These are phyloP conservation scores for Pyrrhoderma noxium DNA, from an alignment of 1,284 basidiomycete genomes.

Conservation along the genomic window DNA sequence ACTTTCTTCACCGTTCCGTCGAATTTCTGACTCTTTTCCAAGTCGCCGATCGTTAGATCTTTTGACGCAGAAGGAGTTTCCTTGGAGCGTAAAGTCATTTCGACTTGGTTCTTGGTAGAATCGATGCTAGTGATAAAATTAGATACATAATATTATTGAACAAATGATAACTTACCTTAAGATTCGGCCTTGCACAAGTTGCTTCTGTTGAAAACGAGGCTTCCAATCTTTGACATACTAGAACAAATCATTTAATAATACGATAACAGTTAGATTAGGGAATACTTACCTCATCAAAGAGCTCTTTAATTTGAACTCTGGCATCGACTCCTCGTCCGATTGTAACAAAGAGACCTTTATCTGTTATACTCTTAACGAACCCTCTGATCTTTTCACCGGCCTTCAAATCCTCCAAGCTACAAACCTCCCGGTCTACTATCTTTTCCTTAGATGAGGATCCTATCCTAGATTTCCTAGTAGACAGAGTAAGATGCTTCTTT, in stretches of 20 bases:
- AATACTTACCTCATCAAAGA: constrained; percentile 75
- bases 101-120: constrained; percentile 64
- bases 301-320: constrained; percentile 89
- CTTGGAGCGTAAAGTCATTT: constrained; percentile 76
- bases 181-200: constrained; percentile 84
- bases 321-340: constrained; percentile 80
- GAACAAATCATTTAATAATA: constrained; percentile 16
- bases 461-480: constrained; percentile 69
- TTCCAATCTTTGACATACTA: constrained; percentile 97
- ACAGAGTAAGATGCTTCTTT: constrained; percentile 68
- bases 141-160: constrained; percentile 17
- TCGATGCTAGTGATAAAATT: constrained; percentile 48
- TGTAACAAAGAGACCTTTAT: constrained; percentile 87
- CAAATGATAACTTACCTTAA: constrained; percentile 44
- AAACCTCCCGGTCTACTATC: constrained; percentile 66
- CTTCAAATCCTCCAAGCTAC: constrained; percentile 57
- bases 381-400: constrained; percentile 75
- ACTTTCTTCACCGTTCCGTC: constrained; percentile 70
- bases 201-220: constrained; percentile 69
- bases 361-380: constrained; percentile 82
- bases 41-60: constrained; percentile 46
- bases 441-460: constrained; percentile 40
- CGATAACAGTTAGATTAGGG: constrained; percentile 8
- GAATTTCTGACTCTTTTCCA: constrained; percentile 70
- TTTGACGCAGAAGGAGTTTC: constrained; percentile 37